These are phyloP conservation scores for Turnera subulata DNA, from an alignment of 345 rosid species.

Conservation along the genomic window DNA sequence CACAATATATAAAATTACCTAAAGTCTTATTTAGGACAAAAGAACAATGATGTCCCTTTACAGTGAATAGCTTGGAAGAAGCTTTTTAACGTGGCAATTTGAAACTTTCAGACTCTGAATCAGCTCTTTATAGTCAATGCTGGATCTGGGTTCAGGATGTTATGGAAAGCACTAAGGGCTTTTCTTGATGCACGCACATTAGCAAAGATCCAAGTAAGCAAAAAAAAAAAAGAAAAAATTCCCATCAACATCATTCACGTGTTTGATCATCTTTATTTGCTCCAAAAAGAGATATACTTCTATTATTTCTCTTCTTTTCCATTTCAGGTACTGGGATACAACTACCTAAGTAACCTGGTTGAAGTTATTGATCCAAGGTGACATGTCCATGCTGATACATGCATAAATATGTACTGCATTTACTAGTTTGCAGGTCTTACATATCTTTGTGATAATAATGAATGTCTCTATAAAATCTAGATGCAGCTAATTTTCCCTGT, in stretches of 20 bases:
- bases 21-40: no score
- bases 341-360: slow-evolving; percentile 32
- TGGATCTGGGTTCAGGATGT: slow-evolving; percentile 55
- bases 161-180: slow-evolving; percentile 53
- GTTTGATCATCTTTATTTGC: no score
- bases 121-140: slow-evolving; percentile 54
- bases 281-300: background rate
- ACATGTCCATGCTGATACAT: background rate
- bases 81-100: no score
- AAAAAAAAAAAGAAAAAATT: background rate
- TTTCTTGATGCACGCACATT: slow-evolving; percentile 51
- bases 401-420: background rate
- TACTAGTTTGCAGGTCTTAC: no score
- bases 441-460: background rate
- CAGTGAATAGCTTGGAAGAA: no score
- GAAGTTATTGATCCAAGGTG: slow-evolving; percentile 52
- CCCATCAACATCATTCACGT: background rate
- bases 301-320: background rate
- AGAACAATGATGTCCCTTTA: no score
- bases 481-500: background rate
- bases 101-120: slow-evolving; percentile 38
- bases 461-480: background rate
- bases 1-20: no score
- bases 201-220: slow-evolving; percentile 48
- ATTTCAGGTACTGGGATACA: slow-evolving; percentile 50